These are phyloP conservation scores for Nigrospora oryzae DNA, from an alignment of 2,329 filamentous ascomycete genomes.

Conservation along the genomic window DNA sequence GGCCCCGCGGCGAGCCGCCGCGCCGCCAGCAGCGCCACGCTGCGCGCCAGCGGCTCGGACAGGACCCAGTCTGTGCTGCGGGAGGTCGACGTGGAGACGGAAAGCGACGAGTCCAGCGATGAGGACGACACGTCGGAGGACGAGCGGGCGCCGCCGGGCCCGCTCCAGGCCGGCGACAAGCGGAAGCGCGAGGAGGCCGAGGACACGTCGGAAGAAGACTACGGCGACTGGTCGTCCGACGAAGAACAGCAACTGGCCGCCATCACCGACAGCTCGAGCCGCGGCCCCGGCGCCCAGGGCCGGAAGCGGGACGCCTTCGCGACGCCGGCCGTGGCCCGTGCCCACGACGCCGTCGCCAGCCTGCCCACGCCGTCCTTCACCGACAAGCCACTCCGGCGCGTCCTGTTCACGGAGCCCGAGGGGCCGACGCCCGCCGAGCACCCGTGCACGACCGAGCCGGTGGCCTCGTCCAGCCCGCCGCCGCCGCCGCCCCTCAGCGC, in stretches of 20 bases:
- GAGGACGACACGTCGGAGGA: neutral
- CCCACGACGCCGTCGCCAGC: slow-evolving; percentile 5
- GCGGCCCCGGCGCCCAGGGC: neutral
- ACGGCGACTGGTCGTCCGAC: slow-evolving; percentile 17
- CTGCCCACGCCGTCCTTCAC: slow-evolving; percentile 17
- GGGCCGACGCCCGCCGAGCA: slow-evolving; percentile 7
- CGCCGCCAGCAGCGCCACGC: slow-evolving; percentile 7
- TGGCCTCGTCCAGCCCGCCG: slow-evolving; percentile 3
- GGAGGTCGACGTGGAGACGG: slow-evolving; percentile 1
- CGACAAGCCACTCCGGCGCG: slow-evolving; percentile 14
- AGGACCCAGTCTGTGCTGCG: neutral
- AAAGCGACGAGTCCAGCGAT: slow-evolving; percentile 1
- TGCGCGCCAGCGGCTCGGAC: slow-evolving; percentile 3
- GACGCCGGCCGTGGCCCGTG: slow-evolving; percentile 8
- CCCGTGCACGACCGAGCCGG: slow-evolving; percentile 7
- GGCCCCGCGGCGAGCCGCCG: neutral
- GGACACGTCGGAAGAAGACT: slow-evolving; percentile 11
- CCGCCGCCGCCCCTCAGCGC: slow-evolving; percentile 8
- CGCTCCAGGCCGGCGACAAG: slow-evolving; percentile 9
- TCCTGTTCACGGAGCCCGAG: slow-evolving; percentile 14
- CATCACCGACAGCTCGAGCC: slow-evolving; percentile 10
- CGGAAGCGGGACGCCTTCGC: slow-evolving; percentile 7
- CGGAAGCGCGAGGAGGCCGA: slow-evolving; percentile 11
- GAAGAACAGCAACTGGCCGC: slow-evolving; percentile 16
- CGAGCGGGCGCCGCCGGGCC: neutral